phyloP scores from a whole-genome alignment of 1,139 yeast genomes.

The Candida sp. region DNA sequence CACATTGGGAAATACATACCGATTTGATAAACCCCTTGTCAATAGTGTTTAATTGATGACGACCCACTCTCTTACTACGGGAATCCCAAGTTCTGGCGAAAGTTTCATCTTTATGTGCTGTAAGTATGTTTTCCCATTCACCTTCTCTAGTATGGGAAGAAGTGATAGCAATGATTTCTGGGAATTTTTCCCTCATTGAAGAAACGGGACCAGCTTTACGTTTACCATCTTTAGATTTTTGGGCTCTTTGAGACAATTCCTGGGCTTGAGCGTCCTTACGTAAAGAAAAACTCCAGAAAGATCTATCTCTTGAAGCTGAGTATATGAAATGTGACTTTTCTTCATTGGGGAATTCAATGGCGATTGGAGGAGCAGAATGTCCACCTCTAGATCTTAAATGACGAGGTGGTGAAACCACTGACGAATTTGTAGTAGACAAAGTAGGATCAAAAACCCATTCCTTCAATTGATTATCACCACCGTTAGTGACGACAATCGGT shows the following conservation, averaged over 20 bases:
- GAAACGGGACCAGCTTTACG: constrained; percentile 57
- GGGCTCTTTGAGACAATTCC: constrained; percentile 79
- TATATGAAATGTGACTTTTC: constrained; percentile 78
- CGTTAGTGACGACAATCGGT: constrained; percentile 86
- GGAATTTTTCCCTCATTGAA: constrained; percentile 60
- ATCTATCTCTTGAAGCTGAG: constrained; percentile 83
- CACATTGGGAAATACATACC: constrained; percentile 86
- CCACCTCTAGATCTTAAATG: constrained; percentile 94
- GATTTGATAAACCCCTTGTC: constrained; percentile 83
- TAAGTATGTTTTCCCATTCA: constrained; percentile 94
- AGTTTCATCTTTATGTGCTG: constrained; percentile 82
- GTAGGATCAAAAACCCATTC: constrained; percentile 95
- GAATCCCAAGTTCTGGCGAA: constrained; percentile 95
- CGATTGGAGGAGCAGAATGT: constrained; percentile 86
- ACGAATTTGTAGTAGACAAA: constrained; percentile 59
- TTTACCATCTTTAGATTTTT: constrained; percentile 50
- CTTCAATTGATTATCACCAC: constrained; percentile 87
- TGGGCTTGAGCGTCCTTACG: constrained; percentile 97
- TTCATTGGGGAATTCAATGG: constrained; percentile 74
- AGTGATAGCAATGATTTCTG: constrained; percentile 72
- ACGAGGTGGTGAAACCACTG: constrained; percentile 86
- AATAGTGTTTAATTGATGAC: constrained; percentile 62
- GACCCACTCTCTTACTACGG: constrained; percentile 78
- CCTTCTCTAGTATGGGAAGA: constrained; percentile 78
- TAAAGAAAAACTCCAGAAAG: constrained; percentile 89